Evolutionary conservation across 192 early-diverging fungal genomes (phyloP).

Genomic region (Haplosporangium gracile): DNA sequence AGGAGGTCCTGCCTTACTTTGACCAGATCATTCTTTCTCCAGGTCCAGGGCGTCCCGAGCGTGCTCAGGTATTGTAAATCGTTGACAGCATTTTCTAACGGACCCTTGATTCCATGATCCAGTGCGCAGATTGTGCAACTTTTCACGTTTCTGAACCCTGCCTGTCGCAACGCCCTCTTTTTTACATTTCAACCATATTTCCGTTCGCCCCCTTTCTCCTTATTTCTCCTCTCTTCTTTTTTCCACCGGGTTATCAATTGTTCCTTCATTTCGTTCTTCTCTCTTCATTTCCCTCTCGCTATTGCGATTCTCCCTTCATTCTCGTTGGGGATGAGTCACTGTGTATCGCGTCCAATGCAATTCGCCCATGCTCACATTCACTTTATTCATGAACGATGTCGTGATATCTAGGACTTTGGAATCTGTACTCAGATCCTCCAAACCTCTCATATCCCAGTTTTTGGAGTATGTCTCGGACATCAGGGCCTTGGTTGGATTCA

Average conservation of each 20-base stretch:
- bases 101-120: background rate
- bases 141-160: too few species aligned
- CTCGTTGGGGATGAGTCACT: slow-evolving; percentile 11
- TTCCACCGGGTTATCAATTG: background rate
- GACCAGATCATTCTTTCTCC: slow-evolving; percentile 95
- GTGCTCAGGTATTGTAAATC: slow-evolving; percentile 48
- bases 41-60: slow-evolving; percentile 90
- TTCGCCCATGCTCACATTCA: background rate
- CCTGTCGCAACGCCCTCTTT: background rate
- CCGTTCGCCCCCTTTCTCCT: background rate
- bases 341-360: background rate
- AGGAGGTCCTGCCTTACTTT: slow-evolving; percentile 81
- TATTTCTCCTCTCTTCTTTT: background rate
- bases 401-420: slow-evolving; percentile 79
- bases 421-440: slow-evolving; percentile 74
- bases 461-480: slow-evolving; percentile 96
- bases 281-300: background rate
- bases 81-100: background rate
- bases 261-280: background rate
- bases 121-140: background rate
- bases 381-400: background rate
- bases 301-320: background rate
- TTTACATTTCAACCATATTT: background rate
- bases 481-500: slow-evolving; percentile 82
- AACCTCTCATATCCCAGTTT: slow-evolving; percentile 71